Base-by-base conservation (phyloP, 1,284 basidiomycete genomes). In the Ganoderma lucidum region DNA sequence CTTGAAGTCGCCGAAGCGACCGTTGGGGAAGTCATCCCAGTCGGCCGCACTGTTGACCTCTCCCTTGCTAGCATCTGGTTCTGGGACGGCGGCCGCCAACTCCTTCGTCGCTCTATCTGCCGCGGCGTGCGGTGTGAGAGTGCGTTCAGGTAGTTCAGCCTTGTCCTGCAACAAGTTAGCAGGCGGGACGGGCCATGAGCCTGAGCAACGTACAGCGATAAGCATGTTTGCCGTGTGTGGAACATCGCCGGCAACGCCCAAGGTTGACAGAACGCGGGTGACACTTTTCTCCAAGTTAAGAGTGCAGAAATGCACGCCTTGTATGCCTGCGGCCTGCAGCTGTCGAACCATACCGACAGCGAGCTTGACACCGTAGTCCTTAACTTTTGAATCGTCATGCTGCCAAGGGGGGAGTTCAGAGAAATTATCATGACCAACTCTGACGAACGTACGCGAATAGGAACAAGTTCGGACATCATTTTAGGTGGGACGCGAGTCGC, bases 21-120 rank as follows among this genome's bases (percentile, higher is more conserved):
- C 97, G 78, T 99, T 99, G 4, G 97, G 97, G 80, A 98, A 99
- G 79, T 99, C 98, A 79, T 99, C 98, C 97, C 97, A 99, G 28
- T 88, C 89, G 2, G 90, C 86, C 0, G 91, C 91, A 71, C 90
- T 87, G 75, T 93, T 93, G 8, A 91, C 81, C 73, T 94, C 93
- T 9, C 92, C 92, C 62, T 87, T 86, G 37, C 91, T 90, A n/a
- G 83, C 87, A 71, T 92, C 90, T 2, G 78, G 78, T 9, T 90
- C 87, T 2, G 74, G 72, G 12, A 55, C 79, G 75, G 68, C 80
- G 66, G 67, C 79, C 23, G 85, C 79, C 6, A 91, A 75, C 32
- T 83, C 82, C 35, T 81, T 82, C 2, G 87, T 84, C 0, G 93
- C 89, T 8, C 85, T 83, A 62, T 83, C 86, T 2, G 89, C 82